phyloP scores from a whole-genome alignment of 768 basidiomycete genomes.

The Kwoniella sp. region DNA sequence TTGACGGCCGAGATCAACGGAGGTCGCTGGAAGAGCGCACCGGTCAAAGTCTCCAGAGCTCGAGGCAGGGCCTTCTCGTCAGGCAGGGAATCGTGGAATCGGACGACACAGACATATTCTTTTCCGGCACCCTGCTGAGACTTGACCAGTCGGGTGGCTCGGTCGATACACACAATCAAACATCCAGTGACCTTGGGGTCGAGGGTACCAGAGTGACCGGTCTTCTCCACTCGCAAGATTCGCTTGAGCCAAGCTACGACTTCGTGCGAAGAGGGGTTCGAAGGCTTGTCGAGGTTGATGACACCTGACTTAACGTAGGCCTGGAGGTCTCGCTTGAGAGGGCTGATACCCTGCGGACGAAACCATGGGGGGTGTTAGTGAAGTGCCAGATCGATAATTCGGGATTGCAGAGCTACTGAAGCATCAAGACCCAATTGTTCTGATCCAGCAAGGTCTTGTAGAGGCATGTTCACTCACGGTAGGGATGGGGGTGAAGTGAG shows the following conservation, averaged over 20 bases:
- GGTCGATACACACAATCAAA: slow-evolving; percentile 97
- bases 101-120: slow-evolving; percentile 96
- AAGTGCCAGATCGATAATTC: neutral
- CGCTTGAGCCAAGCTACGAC: slow-evolving; percentile 98
- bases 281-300: slow-evolving; percentile 99
- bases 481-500: slow-evolving; percentile 97
- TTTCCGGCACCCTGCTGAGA: slow-evolving; percentile 99
- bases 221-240: slow-evolving; percentile 96
- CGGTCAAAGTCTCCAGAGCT: slow-evolving; percentile 93
- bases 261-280: slow-evolving; percentile 98
- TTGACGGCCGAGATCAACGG: slow-evolving; percentile 99
- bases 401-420: neutral
- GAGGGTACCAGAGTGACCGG: slow-evolving; percentile 96
- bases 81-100: slow-evolving; percentile 80
- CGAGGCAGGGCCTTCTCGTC: slow-evolving; percentile 85
- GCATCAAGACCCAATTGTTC: too few species aligned
- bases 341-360: slow-evolving; percentile 77
- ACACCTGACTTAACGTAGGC: slow-evolving; percentile 97
- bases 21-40: slow-evolving; percentile 97
- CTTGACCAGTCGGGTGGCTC: slow-evolving; percentile 95
- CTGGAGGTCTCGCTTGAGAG: slow-evolving; percentile 89
- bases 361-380: too few species aligned
- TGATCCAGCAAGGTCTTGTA: too few species aligned
- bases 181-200: slow-evolving; percentile 99
- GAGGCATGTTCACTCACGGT: slow-evolving; percentile 55